Percentiles rank a stretch among this genome's conserved stretches.
phyloP scores from a whole-genome alignment of 805 yeast genomes.

The Myxozyma lipomycoides region DNA sequence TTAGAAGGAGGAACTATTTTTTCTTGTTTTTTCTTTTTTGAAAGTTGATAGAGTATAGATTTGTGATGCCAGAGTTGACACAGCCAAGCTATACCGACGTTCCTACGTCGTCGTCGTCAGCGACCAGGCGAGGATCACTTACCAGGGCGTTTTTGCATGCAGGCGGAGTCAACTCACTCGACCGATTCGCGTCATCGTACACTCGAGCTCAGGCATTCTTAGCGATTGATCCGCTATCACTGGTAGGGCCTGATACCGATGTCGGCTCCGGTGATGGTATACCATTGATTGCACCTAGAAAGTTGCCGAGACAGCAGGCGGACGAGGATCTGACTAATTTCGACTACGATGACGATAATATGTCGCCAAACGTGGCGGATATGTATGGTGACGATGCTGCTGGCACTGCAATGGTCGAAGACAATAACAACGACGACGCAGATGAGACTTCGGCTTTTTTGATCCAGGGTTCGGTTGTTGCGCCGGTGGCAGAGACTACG shows the following conservation, averaged over 20 bases:
- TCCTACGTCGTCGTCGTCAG: neutral
- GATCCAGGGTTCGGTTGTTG: neutral
- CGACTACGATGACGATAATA: neutral
- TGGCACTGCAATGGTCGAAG: neutral
- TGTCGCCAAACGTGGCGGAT: neutral
- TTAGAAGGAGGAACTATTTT: neutral
- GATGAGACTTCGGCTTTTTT: neutral
- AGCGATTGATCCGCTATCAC: slow-evolving; percentile 52
- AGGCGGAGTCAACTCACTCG: slow-evolving; percentile 60
- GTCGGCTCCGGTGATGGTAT: slow-evolving; percentile 1
- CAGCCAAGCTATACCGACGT: neutral
- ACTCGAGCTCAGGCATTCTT: slow-evolving; percentile 74
- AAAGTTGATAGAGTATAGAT: no score
- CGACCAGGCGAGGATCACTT: slow-evolving; percentile 15
- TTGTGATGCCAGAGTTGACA: neutral
- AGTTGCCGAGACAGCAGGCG: neutral
- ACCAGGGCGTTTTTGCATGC: slow-evolving; percentile 14
- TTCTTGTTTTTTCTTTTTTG: neutral
- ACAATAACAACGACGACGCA: slow-evolving; percentile 4
- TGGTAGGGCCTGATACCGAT: slow-evolving; percentile 43
- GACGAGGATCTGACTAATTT: neutral
- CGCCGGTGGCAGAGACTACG: neutral
- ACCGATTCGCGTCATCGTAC: slow-evolving; percentile 74
- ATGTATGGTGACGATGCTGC: neutral
- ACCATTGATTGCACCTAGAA: neutral